These are phyloP conservation scores for Hymenoscyphus fructigenus DNA, from an alignment of 2,329 filamentous ascomycete species.

Conservation along the genomic window DNA sequence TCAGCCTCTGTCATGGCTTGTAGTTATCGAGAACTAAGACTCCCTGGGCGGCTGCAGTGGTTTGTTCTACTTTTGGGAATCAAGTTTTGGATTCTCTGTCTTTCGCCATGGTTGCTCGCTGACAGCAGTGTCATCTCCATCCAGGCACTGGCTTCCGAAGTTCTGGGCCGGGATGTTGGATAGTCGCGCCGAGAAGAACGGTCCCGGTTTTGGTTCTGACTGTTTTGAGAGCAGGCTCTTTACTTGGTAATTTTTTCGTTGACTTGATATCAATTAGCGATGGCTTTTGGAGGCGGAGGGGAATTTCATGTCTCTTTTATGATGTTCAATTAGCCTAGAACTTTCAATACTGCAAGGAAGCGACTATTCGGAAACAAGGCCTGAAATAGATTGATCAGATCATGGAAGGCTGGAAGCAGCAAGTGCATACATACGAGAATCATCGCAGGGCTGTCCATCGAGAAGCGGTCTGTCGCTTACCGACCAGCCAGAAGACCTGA, in stretches of 20 bases:
- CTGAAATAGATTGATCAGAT: conserved; percentile 1
- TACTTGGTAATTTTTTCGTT: too few relatives aligned
- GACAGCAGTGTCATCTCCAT: not conserved
- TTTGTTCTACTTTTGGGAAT: not conserved
- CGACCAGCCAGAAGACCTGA: not conserved
- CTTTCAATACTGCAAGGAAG: not conserved
- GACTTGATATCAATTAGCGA: too few relatives aligned
- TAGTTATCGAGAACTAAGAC: conserved; percentile 3
- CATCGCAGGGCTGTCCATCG: not conserved
- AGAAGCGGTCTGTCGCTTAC: not conserved
- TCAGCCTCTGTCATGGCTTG: not conserved
- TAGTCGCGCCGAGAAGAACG: not conserved
- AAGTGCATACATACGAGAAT: conserved; percentile 2
- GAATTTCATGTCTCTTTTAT: not conserved
- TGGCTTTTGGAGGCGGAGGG: not conserved
- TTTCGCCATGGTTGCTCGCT: not conserved
- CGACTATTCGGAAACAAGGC: not conserved
- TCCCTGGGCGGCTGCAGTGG: not conserved
- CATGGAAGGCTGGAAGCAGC: not conserved
- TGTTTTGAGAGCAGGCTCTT: not conserved
- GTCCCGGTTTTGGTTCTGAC: not conserved
- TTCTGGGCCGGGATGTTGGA: not conserved
- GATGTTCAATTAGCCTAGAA: not conserved
- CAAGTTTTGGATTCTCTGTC: not conserved
- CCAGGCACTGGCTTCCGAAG: not conserved